These are phyloP conservation scores for Pachysandra terminalis DNA, from an alignment of 164 flowering plant genomes.

Conservation along the genomic window DNA sequence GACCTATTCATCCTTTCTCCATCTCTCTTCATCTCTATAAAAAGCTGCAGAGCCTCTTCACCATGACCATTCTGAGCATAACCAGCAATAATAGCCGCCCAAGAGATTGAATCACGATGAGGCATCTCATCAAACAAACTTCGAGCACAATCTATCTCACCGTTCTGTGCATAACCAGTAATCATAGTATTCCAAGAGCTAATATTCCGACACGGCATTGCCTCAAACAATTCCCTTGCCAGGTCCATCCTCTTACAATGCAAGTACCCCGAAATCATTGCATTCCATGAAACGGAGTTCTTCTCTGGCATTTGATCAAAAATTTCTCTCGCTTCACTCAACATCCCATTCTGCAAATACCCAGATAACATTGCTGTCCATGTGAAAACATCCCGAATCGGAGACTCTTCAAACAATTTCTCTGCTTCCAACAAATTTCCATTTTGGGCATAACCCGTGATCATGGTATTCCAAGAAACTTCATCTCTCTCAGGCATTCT, in stretches of 20 bases:
- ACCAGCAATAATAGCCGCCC: conserved; percentile 93
- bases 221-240: conserved; percentile 75
- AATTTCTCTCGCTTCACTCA: conserved; percentile 56
- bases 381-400: conserved; percentile 65
- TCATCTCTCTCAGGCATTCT: conserved; percentile 67
- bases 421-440: conserved; percentile 57
- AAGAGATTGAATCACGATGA: conserved; percentile 72
- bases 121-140: conserved; percentile 74
- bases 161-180: conserved; percentile 79
- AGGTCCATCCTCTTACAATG: conserved; percentile 54
- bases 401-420: conserved; percentile 63
- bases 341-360: conserved; percentile 68
- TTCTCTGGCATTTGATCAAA: conserved; percentile 83
- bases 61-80: conserved; percentile 67
- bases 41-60: conserved; percentile 65
- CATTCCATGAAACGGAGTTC: conserved; percentile 82
- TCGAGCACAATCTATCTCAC: conserved; percentile 56
- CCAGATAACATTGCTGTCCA: conserved; percentile 98
- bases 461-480: conserved; percentile 85
- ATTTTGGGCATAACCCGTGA: conserved; percentile 77
- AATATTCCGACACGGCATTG: conserved; percentile 64
- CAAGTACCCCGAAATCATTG: conserved; percentile 83
- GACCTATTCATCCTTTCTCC: conserved; percentile 69
- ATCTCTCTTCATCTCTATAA: conserved; percentile 63
- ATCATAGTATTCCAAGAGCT: conserved; percentile 97